Evolutionary conservation across 176 grass and related monocot genomes (phyloP), one percentile per base, ranked within the genome.

Genomic region (Oryza meyeriana): DNA sequence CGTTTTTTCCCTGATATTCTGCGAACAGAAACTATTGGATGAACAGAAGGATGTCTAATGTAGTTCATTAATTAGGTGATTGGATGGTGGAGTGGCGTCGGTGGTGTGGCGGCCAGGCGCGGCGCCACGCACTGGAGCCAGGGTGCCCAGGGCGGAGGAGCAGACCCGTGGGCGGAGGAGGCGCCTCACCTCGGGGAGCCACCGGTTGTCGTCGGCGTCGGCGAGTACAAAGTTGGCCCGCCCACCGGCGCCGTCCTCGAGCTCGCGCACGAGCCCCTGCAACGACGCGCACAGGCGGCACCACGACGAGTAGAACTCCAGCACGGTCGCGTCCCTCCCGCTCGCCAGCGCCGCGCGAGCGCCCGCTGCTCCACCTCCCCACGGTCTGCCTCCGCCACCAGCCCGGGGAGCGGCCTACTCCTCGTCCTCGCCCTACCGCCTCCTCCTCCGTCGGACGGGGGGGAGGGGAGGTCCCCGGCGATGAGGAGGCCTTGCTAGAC

Each of bases 291-390:
- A 98, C 41, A 98, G 84, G 18, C 82, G 85, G 84, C 95, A 98
- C 39, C 90, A 86, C 35, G 88, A 84, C 24, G 92, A 98, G 90
- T 98, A 95, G 85, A 98, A 98, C 68, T 95, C 92, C 27, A 98
- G 76, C 40, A 98, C 86, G 8, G 92, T 98, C 16, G 92, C 86
- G 18, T 86, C 88, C 69, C 82, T 91, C 66, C 92, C 76, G 69
- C 88, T 88, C 71, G 82, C 41, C 71, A 98, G 88, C 35, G 95
- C 90, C 47, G 79, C 67, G 95, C 95, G 20, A 95, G 84, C 18
- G 88, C 90, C 30, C 92, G 72, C 59, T 95, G 95, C 72, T 98
- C 95, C 52, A 33, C 86, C 31, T 98, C 90, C 40, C 92, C 92
- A 77, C 81, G 84, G 64, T 84, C 84, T 41, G 64, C 81, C 45